These are phyloP conservation scores for Gossypium turneri DNA, from an alignment of 345 rosid species.

Conservation along the genomic window DNA sequence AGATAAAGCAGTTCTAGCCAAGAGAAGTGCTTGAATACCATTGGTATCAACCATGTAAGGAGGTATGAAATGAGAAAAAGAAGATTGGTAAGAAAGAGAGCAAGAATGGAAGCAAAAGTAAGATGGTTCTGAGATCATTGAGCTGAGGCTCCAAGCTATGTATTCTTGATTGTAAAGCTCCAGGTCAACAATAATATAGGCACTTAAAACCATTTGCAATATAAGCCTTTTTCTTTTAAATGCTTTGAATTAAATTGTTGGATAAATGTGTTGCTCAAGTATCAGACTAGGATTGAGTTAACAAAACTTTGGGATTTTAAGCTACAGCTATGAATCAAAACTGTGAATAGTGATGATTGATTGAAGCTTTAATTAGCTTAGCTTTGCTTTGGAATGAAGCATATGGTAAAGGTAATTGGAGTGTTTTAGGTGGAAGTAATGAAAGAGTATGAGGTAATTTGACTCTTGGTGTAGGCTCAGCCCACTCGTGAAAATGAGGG, in stretches of 20 bases:
- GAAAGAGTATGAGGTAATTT: no score
- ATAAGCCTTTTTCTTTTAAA: neutral
- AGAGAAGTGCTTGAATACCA: slow-evolving; percentile 29
- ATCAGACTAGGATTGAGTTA: no score
- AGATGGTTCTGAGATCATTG: neutral
- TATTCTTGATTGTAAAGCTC: neutral
- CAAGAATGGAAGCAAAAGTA: slow-evolving; percentile 6
- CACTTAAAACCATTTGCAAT: neutral
- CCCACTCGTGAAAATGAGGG: neutral
- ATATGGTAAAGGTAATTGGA: neutral
- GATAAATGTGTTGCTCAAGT: neutral
- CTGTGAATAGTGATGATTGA: neutral
- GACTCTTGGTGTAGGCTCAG: neutral
- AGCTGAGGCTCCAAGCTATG: neutral
- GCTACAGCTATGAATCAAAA: neutral
- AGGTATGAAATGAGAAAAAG: slow-evolving; percentile 44
- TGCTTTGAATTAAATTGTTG: neutral
- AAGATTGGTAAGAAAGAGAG: neutral
- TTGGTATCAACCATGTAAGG: slow-evolving; percentile 29
- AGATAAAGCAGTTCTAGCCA: slow-evolving; percentile 30
- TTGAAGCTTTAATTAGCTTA: no score
- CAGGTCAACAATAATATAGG: no score
- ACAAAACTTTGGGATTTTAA: neutral
- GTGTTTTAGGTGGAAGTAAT: neutral
- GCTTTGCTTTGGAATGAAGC: neutral